Base-by-base conservation (phyloP, 495 filamentous ascomycete genomes). In the Neurospora sp. region DNA sequence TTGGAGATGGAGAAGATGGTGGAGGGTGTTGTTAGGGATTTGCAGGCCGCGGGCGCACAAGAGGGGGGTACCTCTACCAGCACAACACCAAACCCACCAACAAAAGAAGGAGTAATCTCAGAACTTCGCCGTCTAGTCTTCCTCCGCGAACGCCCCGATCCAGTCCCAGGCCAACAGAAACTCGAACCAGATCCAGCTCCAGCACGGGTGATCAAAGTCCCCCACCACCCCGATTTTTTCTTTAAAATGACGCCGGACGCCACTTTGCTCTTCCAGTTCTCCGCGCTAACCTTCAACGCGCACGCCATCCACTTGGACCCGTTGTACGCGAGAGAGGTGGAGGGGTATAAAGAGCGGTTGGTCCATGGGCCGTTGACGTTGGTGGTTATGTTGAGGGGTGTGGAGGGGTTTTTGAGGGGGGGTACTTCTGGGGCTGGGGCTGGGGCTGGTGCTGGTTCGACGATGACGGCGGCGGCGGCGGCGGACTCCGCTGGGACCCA, bases 311-410 rank as follows among this genome's bases (percentile, higher is more conserved):
- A 97, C 76, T 85, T 96, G n/a, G 92, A 97, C 78, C 87, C 85
- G 4, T 72, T 83, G 18, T 97, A 93, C 81, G 89, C 89, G 27
- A 86, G 86, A 22, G 83, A 88, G 39, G 81, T 88, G 3, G 95
- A 98, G 80, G 92, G 91, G 9, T 89, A 95, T 78, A 86, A 84
- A 14, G 87, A 90, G 70, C 83, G 93, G 35, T 86, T 98, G 14
- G 91, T 97, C 39, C 95, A 98, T 77, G 95, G 95, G 0, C 95
- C 95, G 0, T 83, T 98, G 75, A 88, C 88, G n/a, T 82, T 95
- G 48, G 89, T 89, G 1, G 79, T 98, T 12, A 88, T 98, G 81
- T 81, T 97, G 41, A 85, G 88, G 22, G 84, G 89, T 18, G 78
- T 97, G 18, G 80, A 85, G 41, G 76, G 35, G 9, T 59, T 59